Conservation (phyloP, 106 monocot genomes). For the Dendrobium officinale region DNA sequence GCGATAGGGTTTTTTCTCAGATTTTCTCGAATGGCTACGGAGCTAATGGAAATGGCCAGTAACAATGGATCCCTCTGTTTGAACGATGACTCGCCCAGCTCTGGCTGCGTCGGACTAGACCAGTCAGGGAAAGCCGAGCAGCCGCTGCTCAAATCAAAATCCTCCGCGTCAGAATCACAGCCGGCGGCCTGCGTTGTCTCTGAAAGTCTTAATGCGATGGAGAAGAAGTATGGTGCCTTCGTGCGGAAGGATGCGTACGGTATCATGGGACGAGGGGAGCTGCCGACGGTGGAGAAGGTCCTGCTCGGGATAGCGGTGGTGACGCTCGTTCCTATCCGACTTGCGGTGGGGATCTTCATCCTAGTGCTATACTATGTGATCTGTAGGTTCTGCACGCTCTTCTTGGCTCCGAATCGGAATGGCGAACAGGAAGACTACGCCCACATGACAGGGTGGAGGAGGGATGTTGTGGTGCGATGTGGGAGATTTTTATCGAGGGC, state of each 20-base stretch:
- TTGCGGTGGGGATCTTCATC: constrained; percentile 42
- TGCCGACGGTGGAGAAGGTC: constrained; percentile 41
- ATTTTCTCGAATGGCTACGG: background rate
- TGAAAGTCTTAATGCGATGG: background rate
- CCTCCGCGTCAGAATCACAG: background rate
- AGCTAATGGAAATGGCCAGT: constrained; percentile 1
- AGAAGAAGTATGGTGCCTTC: constrained; percentile 10
- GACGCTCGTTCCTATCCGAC: constrained; percentile 67
- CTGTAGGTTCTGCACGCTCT: constrained; percentile 76
- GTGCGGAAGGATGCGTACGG: constrained; percentile 12
- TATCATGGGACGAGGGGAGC: constrained; percentile 10
- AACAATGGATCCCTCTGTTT: background rate
- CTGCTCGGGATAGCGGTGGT: constrained; percentile 47
- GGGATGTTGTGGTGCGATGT: constrained; percentile 44
- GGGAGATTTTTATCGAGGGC: constrained; percentile 56
- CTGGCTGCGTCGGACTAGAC: background rate
- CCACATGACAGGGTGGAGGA: constrained; percentile 68
- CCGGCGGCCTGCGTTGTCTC: background rate
- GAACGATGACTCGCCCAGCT: background rate
- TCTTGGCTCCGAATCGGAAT: constrained; percentile 47
- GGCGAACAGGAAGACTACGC: constrained; percentile 53
- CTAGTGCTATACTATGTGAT: constrained; percentile 65
- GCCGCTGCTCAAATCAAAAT: constrained; percentile 2
- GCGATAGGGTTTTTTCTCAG: background rate
- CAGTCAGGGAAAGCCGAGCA: background rate